Evolutionary conservation across 805 yeast genomes (phyloP), one percentile per base, ranked within the genome.

Genomic region (Kodamaea kakaduensis): DNA sequence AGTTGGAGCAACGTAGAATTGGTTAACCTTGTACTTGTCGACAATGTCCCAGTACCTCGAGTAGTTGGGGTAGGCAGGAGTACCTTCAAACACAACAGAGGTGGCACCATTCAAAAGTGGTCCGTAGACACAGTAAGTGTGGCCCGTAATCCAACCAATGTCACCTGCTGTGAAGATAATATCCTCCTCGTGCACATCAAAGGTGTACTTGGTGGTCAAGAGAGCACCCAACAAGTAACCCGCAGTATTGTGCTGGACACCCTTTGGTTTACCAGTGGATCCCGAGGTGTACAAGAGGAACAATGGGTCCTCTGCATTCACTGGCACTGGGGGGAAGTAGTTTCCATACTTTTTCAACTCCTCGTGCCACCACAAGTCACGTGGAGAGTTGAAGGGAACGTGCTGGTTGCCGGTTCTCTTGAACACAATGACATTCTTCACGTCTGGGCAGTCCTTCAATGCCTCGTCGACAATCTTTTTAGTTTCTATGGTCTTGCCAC

Each of bases 91-190:
- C 38, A 90, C 85, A 36, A 93, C 84, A 7, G 96, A 80, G 31
- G 97, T 81, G 36, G 89, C 85, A 63, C 97, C 98, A 40, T 52
- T 61, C 31, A 79, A 66, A 48, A 93, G 75, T 26, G 98, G 98
- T 41, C 97, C 97, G 56, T 93, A 93, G 31, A 90, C 76, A 28
- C 87, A 95, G 58, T 90, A 93, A 7, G 97, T 84, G 64, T 93
- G 98, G 49, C 97, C 97, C 12, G 98, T 93, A 59, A 93, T 93
- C 97, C 98, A 93, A 58, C 98, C 97, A 38, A 93, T 87, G 59
- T 93, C 97, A 56, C 97, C 97, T 25, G 97, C 97, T 26, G 97
- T 90, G 71, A 93, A 90, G 43, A 90, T 64, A 28, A 84, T 73
- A 61, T 93, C 97, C 43, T 82, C 84, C 41, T 79, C 79, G 56